Percentiles rank a stretch among this genome's conserved stretches.
Conservation (phyloP, 1,284 basidiomycete species). For the Leccinum solheimii region DNA sequence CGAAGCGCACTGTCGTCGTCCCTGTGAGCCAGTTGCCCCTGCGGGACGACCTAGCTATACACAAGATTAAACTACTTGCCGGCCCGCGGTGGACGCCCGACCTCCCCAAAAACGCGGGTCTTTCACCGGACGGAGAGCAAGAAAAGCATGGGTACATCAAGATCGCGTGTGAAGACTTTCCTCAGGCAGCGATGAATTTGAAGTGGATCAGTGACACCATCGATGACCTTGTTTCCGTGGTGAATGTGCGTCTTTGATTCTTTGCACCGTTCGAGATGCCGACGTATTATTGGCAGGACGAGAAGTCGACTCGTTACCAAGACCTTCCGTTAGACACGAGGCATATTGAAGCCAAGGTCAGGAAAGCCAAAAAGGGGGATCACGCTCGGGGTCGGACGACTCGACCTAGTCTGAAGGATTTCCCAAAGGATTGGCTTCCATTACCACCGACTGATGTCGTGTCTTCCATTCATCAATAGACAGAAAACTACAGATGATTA, state of each 20-base stretch:
- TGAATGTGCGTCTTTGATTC: slow-evolving; percentile 62
- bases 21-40: slow-evolving; percentile 74
- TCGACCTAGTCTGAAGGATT: slow-evolving; percentile 70
- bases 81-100: slow-evolving; percentile 80
- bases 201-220: slow-evolving; percentile 84
- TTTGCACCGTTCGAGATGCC: neutral
- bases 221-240: slow-evolving; percentile 67
- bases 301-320: slow-evolving; percentile 40
- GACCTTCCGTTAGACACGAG: slow-evolving; percentile 76
- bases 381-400: slow-evolving; percentile 59
- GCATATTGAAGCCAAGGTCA: slow-evolving; percentile 68
- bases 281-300: slow-evolving; percentile 23
- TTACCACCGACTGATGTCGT: slow-evolving; percentile 6
- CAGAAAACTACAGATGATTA: slow-evolving; percentile 7
- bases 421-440: slow-evolving; percentile 79
- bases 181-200: slow-evolving; percentile 75
- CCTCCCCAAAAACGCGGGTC: slow-evolving; percentile 68
- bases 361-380: slow-evolving; percentile 70
- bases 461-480: slow-evolving; percentile 10
- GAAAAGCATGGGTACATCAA: slow-evolving; percentile 77
- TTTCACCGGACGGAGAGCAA: slow-evolving; percentile 42
- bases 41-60: slow-evolving; percentile 57
- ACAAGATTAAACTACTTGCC: slow-evolving; percentile 80
- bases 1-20: slow-evolving; percentile 72
- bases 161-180: slow-evolving; percentile 83